Evolutionary conservation across 1,139 yeast genomes (phyloP).

Genomic region (Debaryomyces coudertii): DNA sequence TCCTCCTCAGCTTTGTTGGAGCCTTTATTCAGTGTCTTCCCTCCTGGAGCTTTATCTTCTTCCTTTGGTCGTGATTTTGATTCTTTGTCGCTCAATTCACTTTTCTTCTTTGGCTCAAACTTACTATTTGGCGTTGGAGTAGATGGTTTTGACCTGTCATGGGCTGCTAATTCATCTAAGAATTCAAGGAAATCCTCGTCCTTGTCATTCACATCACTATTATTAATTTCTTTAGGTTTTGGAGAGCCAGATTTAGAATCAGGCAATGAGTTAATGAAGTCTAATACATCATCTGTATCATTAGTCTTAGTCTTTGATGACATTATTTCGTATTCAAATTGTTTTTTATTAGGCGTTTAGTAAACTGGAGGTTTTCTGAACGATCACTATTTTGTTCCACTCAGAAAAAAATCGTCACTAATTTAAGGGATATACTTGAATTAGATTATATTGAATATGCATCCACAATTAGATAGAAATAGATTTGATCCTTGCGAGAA

Average conservation of each 20-base stretch:
- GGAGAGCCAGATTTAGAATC: slow-evolving; percentile 54
- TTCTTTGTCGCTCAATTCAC: slow-evolving; percentile 11
- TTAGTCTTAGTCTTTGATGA: slow-evolving; percentile 14
- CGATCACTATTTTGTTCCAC: not conserved
- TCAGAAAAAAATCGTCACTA: not conserved
- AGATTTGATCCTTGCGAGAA: slow-evolving; percentile 67
- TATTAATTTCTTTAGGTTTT: slow-evolving; percentile 26
- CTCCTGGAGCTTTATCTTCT: slow-evolving; percentile 2
- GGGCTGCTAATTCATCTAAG: slow-evolving; percentile 75
- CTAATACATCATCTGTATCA: slow-evolving; percentile 81
- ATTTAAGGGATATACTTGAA: not conserved
- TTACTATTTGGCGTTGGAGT: slow-evolving; percentile 22
- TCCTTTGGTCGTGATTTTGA: slow-evolving; percentile 5
- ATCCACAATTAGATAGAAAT: slow-evolving; percentile 50
- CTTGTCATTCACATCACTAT: slow-evolving; percentile 37
- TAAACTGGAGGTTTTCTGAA: not conserved
- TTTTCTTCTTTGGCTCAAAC: slow-evolving; percentile 32
- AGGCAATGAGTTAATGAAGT: slow-evolving; percentile 86
- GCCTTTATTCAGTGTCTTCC: slow-evolving; percentile 10
- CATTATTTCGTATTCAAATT: slow-evolving; percentile 10
- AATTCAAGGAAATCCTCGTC: slow-evolving; percentile 84
- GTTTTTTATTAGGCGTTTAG: not conserved
- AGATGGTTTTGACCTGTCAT: slow-evolving; percentile 34
- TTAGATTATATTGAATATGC: slow-evolving; percentile 30
- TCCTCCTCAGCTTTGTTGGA: slow-evolving; percentile 8